Base-by-base conservation (phyloP, 1,284 basidiomycete species). In the Apiotrichum laibachii region DNA sequence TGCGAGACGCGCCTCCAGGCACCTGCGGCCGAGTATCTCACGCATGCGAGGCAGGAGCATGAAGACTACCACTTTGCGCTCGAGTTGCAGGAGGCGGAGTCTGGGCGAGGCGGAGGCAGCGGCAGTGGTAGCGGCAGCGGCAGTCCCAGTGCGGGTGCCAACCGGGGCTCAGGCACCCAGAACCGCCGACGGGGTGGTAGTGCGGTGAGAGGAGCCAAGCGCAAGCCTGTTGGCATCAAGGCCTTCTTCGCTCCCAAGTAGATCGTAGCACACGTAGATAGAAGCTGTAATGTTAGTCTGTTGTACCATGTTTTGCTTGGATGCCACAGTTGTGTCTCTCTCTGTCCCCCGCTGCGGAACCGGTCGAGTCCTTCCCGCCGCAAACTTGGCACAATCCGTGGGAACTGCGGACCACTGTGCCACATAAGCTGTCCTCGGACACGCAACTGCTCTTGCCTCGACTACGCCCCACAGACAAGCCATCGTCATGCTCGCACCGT, bases 41-140 rank as follows among this genome's bases (percentile, higher is more conserved):
- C 77, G 7, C 78, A 69, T 56, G 72, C 87, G 53, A 84, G 82
- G 57, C 76, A 82, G 67, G 92, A 94, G 71, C 92, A 95, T 66
- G 82, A 85, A 48, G 92, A 95, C 77, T 93, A 85, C 74, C 92
- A 95, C 75, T 85, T 91, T 66, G 92, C 92, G 1, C 82, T 86
- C 68, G 86, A 89, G 55, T 72, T 94, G 50, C 83, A 86, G 59
- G 61, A 51, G 31, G 44, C 33, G 59, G 67, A 75, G 26, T 31
- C 26, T 4, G 26, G 26, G 7, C 26, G 26, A 4, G 26, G 26
- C 26, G 4, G 26, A 31, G 26, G 26, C 4, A 31, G 26, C 39
- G 72, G 74, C 44, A 50, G 47, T 18, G 45, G 39, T 26, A 46
- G 49, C 21, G 16, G 3, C n/a, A 16, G 11, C 19, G 22, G 22